Conservation (phyloP, 1,284 basidiomycete genomes). For the Stygiomarasmius scandens region DNA sequence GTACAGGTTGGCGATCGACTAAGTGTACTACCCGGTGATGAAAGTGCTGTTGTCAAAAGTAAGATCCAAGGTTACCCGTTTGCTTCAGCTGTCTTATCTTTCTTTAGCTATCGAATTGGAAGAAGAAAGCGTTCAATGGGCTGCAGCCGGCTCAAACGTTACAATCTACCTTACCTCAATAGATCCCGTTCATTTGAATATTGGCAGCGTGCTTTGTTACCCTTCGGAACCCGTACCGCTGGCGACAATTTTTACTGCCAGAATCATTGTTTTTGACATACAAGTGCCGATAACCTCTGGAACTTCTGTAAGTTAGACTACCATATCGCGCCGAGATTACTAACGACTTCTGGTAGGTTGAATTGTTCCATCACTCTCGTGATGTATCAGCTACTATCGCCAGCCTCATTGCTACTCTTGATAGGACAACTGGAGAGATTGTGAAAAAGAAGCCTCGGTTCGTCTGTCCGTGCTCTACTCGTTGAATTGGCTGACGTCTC, state of each 20-base stretch:
- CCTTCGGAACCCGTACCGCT: conserved; percentile 73
- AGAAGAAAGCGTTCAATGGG: conserved; percentile 81
- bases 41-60: conserved; percentile 85
- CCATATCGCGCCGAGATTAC: background rate
- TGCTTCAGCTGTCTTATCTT: conserved; percentile 9
- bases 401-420: conserved; percentile 78
- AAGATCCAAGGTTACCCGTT: conserved; percentile 21
- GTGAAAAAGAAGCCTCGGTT: conserved; percentile 84
- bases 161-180: conserved; percentile 85
- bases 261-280: conserved; percentile 94
- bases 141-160: conserved; percentile 87
- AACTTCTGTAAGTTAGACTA: conserved; percentile 61
- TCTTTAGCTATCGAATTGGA: conserved; percentile 86
- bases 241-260: conserved; percentile 77
- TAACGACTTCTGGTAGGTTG: conserved; percentile 55
- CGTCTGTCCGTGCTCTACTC: conserved; percentile 19
- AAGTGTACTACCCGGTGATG: conserved; percentile 90
- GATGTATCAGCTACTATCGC: conserved; percentile 89
- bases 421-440: conserved; percentile 77
- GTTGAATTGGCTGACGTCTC: background rate
- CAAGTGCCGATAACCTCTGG: conserved; percentile 89
- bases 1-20: conserved; percentile 92
- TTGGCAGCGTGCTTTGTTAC: conserved; percentile 90
- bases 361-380: conserved; percentile 92
- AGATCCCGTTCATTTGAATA: conserved; percentile 84